Evolutionary conservation across 192 early-diverging fungal species (phyloP), one percentile per base, ranked within the genome.

Genomic region (Backusella parvicylindrica): DNA sequence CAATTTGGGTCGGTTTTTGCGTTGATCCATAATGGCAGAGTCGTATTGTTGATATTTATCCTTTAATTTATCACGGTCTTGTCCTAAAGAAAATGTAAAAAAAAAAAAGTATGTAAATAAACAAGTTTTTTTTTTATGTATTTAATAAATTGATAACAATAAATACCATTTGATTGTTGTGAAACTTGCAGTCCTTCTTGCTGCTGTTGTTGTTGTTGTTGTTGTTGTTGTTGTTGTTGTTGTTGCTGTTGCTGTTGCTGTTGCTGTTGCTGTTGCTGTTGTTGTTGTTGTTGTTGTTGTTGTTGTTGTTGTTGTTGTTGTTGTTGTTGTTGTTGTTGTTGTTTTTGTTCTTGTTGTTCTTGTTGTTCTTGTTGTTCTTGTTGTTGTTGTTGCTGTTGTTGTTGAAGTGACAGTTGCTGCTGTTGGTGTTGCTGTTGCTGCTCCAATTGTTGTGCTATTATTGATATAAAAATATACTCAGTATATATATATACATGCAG

Each of bases 1-100:
- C 53, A 92, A 79, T 68, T 85, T 85, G 64, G 83, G 79, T 47
- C 83, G 67, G 47, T 84, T 64, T 50, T 80, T 75, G 9, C 79
- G 32, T 49, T 80, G 79, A 26, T 71, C 38, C 70, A 77, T 36
- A 40, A 73, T 43, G 35, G 68, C 28, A 16, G 40, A 16, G 28
- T 70, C 68, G 40, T 70, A 73, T 13, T 70, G 68, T 12, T 70
- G 68, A 70, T 70, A 70, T 47, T 70, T 70, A 18, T 38, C 30
- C 40, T 70, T 70, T 47, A 28, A 0, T 60, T 60, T 60, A 12
- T 36, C 36, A 11, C 31, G 6, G 64, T 35, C 31, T 33, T 16
- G 26, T 15, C 28, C 30, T 64, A 60, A 60, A 60, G 21, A 60
- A 60, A 60, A n/a, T 7, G 3, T 23, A 26, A 60, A 28, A 60